Base-by-base conservation (phyloP, 805 yeast species). In the Nakazawaea ishiwadae region DNA sequence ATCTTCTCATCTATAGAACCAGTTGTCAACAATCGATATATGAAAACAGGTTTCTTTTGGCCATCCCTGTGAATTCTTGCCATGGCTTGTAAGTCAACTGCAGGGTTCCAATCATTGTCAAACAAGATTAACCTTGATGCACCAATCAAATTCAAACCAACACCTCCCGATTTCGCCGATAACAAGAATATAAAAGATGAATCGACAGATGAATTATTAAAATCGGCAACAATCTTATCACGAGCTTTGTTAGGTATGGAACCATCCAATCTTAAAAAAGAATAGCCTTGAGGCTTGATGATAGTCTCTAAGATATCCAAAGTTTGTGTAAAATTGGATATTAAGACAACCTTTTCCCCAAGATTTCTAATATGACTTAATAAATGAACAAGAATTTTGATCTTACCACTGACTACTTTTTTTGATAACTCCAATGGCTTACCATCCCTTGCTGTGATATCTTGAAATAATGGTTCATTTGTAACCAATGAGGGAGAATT, bases 81-180 rank as follows among this genome's bases (percentile, higher is more conserved):
- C 95, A 91, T 86, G 0, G 97, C 96, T 58, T 93, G 99, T 26
- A 84, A 59, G 55, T 93, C 99, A 10, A 82, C 72, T 0, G 96
- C 78, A 0, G 99, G 99, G 49, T 93, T 93, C 99, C 99, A 93
- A 55, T 93, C 98, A 48, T 93, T 87, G 56, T 93, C 99, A 54
- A 86, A 84, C 17, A 93, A 63, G 4, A 93, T 71, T 31, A 93
- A 63, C 20, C 98, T 64, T 0, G 95, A 86, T 0, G 95, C 99
- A 0, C 98, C 99, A 26, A 86, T 74, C 26, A 93, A 65, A 54
- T 93, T 93, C 31, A 93, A 66, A 0, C 99, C 99, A 45, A 84
- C 81, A 0, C 99, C 99, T 3, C 99, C 99, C 4, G 96, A 81
- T 58, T 89, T 87, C 0, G 96, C 84, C 3, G 96, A 86, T 10